Evolutionary conservation across 2,329 filamentous ascomycete species (phyloP), one percentile per base, ranked within the genome.

Genomic region (Nigrograna mackinnonii): DNA sequence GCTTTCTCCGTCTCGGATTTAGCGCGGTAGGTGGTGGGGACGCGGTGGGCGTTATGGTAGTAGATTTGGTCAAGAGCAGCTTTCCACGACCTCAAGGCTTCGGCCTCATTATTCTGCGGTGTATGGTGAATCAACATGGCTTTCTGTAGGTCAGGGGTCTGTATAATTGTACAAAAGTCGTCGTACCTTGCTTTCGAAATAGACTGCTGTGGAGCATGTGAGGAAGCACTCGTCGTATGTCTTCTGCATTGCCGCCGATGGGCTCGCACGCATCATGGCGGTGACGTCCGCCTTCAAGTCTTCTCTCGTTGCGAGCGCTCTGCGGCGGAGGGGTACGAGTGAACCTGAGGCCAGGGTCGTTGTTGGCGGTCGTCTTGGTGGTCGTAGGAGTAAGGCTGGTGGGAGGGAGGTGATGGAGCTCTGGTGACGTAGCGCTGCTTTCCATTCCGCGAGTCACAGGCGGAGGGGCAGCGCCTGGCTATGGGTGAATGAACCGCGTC

Each of bases 201-300:
- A 96, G 39, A 96, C 89, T 28, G 92, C 92, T 2, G 91, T 97
- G 12, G 91, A 96, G 72, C 91, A 96, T 64, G 87, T 91, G 58
- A 96, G 74, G 72, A 96, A 96, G 70, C 88, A 91, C 70, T 97
- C 91, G 74, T 97, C 92, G 73, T 97, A 97, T 42, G 91, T 95
- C 80, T 96, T 96, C 74, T 97, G 92, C 69, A 96, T 83, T 49
- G 84, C 84, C 70, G 87, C 84, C 64, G 84, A 79, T 49, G 78
- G 76, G 64, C 83, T 84, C 67, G 75, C 74, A 63, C 77, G 76
- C 73, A 79, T 79, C 73, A 77, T 79, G 62, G 47, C 22, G 24
- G n/a, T n/a, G n/a, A n/a, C n/a, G n/a, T n/a, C n/a, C n/a, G n/a
- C n/a, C n/a, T n/a, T n/a, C n/a, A n/a, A n/a, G n/a, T n/a, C n/a